Evolutionary conservation across 208 protist species (phyloP).

Genomic region (Tritrichomonas foetus): DNA sequence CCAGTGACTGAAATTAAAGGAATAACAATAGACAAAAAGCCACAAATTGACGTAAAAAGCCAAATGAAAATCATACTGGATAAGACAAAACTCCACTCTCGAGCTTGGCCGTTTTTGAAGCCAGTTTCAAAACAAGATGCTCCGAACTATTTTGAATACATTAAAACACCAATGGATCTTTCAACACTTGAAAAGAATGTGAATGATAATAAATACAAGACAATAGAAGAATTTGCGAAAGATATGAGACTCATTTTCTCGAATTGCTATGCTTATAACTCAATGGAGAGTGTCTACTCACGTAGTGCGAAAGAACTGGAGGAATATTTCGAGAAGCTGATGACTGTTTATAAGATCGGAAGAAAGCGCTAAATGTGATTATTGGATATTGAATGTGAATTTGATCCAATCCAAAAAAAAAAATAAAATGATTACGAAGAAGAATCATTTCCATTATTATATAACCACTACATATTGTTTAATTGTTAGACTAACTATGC

Average conservation of each 20-base stretch:
- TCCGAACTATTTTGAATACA: background rate
- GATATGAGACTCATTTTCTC: constrained; percentile 39
- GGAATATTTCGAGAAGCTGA: background rate
- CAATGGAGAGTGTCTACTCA: constrained; percentile 25
- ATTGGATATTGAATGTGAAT: too few species aligned
- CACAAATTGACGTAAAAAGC: background rate
- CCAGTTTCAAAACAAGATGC: background rate
- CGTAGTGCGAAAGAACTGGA: constrained; percentile 38
- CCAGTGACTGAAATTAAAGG: background rate
- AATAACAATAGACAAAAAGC: background rate
- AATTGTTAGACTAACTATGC: too few species aligned
- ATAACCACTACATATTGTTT: too few species aligned
- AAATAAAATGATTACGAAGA: too few species aligned
- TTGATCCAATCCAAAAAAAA: too few species aligned
- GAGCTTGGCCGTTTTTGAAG: constrained; percentile 14
- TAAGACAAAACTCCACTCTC: background rate
- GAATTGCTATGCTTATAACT: constrained; percentile 25
- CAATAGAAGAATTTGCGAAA: constrained; percentile 5
- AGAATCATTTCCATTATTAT: too few species aligned
- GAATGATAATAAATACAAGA: background rate
- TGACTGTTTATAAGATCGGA: background rate
- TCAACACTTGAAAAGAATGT: constrained; percentile 38
- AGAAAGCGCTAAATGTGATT: too few species aligned
- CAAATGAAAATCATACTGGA: background rate
- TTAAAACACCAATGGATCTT: constrained; percentile 37